Conservation (phyloP, 371 early-diverging fungal species). For the Apophysomyces trapeziformis region DNA sequence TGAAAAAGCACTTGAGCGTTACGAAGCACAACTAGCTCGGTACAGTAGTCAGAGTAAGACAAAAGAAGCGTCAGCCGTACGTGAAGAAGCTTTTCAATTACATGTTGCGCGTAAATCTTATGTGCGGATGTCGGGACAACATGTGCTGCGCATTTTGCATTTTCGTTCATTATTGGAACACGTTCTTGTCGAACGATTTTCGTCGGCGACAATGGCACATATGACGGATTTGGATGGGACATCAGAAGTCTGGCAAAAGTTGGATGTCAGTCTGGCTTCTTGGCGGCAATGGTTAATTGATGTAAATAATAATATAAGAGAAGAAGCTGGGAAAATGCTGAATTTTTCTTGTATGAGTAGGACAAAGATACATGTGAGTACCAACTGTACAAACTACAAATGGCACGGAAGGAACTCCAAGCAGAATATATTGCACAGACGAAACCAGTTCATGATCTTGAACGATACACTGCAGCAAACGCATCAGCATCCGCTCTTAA, state of each 20-base stretch:
- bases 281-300: conserved; percentile 58
- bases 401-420: conserved; percentile 36
- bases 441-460: conserved; percentile 46
- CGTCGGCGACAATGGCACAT: conserved; percentile 43
- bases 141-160: conserved; percentile 48
- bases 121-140: conserved; percentile 56
- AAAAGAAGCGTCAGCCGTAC: conserved; percentile 70
- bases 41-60: conserved; percentile 62
- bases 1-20: conserved; percentile 65
- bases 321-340: background rate
- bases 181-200: conserved; percentile 43
- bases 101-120: conserved; percentile 71
- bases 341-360: conserved; percentile 24
- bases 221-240: conserved; percentile 47
- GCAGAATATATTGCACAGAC: conserved; percentile 39
- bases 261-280: conserved; percentile 35
- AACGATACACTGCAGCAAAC: conserved; percentile 29
- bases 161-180: conserved; percentile 50
- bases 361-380: conserved; percentile 49
- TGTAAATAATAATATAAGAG: conserved; percentile 20
- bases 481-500: conserved; percentile 4
- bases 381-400: conserved; percentile 40
- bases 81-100: conserved; percentile 74
- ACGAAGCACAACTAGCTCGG: conserved; percentile 65
- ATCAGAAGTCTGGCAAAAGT: conserved; percentile 41